A percentile compares a stretch with the other conserved stretches of the same genome.
phyloP scores from a whole-genome alignment of 306 rosid genomes.

The Senna siamea region DNA sequence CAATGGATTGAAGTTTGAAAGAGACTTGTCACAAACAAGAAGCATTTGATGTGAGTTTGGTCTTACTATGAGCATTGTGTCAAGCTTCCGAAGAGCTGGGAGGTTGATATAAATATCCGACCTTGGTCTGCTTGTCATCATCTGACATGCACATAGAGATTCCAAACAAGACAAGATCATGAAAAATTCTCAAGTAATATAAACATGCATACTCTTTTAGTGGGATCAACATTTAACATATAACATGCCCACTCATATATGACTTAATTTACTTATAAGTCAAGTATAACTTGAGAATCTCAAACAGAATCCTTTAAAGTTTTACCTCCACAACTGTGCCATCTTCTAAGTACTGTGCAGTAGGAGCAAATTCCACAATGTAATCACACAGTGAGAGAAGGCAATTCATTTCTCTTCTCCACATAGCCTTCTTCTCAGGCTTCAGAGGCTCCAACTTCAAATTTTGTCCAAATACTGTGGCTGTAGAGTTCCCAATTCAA shows the following conservation, averaged over 20 bases:
- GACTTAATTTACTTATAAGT: no score
- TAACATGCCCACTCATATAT: no score
- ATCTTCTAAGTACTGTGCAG: constrained; percentile 66
- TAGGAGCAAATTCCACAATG: constrained; percentile 84
- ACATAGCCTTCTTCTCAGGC: constrained; percentile 84
- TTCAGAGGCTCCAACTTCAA: constrained; percentile 85
- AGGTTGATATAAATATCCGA: constrained; percentile 88
- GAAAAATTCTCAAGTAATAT: neutral
- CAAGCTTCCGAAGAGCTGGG: constrained; percentile 93
- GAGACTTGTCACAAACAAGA: no score
- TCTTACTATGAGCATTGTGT: constrained; percentile 91
- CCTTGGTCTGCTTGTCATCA: constrained; percentile 84
- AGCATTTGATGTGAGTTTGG: no score
- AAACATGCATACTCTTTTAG: no score
- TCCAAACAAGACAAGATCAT: constrained; percentile 13
- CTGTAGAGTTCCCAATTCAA: constrained; percentile 49
- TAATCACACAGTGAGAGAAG: constrained; percentile 89
- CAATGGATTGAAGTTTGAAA: constrained; percentile 16
- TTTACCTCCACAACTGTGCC: constrained; percentile 83
- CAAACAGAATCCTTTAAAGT: no score
- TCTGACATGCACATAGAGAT: constrained; percentile 52
- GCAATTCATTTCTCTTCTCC: constrained; percentile 97
- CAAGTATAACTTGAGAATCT: no score
- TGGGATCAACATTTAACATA: no score
- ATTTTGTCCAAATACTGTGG: constrained; percentile 91